Evolutionary conservation across 192 early-diverging fungal species (phyloP), one percentile per base, ranked within the genome.

Genomic region (Gaertneriomyces sp.): DNA sequence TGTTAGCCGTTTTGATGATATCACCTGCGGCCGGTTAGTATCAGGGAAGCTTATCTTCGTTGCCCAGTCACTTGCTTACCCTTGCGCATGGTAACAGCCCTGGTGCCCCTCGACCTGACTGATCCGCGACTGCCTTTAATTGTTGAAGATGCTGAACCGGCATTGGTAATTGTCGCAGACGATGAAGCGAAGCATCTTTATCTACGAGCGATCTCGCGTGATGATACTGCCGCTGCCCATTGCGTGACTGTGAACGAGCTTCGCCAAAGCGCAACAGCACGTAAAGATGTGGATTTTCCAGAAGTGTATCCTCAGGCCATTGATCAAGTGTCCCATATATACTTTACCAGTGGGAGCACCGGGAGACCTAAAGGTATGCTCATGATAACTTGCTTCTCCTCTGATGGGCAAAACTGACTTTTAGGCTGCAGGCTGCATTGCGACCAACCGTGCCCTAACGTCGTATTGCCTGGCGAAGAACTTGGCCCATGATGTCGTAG

Each of bases 91-190:
- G 25, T 6, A 7, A 49, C 50, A 71, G 71, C 72, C 7, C 38
- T 74, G 12, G 68, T 77, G 11, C 75, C 75, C 16, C 12, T 77
- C 17, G 75, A 77, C 57, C 6, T 19, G 5, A 51, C 57, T 9
- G 75, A 77, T 46, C 75, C 75, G 6, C 66, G 75, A 6, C 67
- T 77, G 40, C 69, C 57, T 53, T 50, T 67, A 5, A 39, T 77
- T 44, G 42, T 77, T 11, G 68, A 77, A n/a, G 75, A 77, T 52
- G 68, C 71, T 6, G 33, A 40, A 4, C 61, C 60, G 10, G 58
- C 44, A n/a, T 11, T 70, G 14, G 58, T 73, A 20, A 60, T 76
- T 45, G 53, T 33, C 25, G 60, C 52, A 58, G 61, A 68, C 16
- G 60, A 54, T 46, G 57, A 47, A 1, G 63, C 12, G 58, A 60